A percentile compares a stretch with the other conserved stretches of the same genome.
Evolutionary conservation across 2,329 filamentous ascomycete species (phyloP).

Genomic region (Neonectria hederae): DNA sequence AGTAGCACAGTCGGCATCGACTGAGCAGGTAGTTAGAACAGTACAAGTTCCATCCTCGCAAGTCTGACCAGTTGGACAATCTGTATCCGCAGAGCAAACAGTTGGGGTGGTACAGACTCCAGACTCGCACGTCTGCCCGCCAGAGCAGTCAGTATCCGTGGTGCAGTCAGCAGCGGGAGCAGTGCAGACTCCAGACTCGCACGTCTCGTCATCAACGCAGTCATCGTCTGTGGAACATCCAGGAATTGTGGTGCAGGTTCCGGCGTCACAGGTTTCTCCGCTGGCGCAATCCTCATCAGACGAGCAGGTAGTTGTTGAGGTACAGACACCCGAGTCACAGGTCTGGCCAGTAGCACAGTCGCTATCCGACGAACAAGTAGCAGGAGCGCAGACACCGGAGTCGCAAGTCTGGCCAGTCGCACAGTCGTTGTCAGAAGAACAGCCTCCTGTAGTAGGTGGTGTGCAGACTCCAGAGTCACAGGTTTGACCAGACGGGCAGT

Average conservation of each 20-base stretch:
- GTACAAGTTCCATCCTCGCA: not conserved
- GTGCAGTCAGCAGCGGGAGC: not conserved
- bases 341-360: not conserved
- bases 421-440: not conserved
- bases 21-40: not conserved
- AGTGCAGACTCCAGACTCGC: not conserved
- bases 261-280: slow-evolving; percentile 1
- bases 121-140: not conserved
- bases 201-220: slow-evolving; percentile 4
- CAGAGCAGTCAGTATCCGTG: not conserved
- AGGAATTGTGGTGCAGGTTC: not conserved
- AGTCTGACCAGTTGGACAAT: not conserved
- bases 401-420: not conserved
- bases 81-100: not conserved
- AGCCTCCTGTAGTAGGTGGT: not conserved
- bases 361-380: not conserved
- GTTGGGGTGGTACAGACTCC: not conserved
- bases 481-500: slow-evolving; percentile 8
- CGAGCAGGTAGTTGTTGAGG: not conserved
- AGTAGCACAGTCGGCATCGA: not conserved
- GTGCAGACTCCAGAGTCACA: not conserved
- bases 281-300: not conserved
- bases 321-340: not conserved
- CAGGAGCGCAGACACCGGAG: not conserved
- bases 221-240: not conserved